phyloP scores from a whole-genome alignment of 495 filamentous ascomycete genomes.

The Peziza echinospora region DNA sequence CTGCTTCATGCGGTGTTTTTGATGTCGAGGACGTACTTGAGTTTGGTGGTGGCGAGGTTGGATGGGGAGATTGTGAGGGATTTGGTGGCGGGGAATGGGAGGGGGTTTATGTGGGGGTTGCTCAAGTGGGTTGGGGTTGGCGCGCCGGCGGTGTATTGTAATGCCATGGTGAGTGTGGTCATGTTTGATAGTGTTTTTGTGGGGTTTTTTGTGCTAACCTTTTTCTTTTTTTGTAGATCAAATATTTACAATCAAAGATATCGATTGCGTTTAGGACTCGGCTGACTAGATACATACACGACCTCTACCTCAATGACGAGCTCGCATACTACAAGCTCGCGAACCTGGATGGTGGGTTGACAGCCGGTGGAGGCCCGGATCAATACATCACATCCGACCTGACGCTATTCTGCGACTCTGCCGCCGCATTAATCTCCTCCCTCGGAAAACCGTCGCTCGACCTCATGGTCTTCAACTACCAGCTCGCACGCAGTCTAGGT shows the following conservation, averaged over 20 bases:
- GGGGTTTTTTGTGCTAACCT: too few species aligned
- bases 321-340: slow-evolving; percentile 90
- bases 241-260: slow-evolving; percentile 92
- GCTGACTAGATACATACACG: slow-evolving; percentile 90
- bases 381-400: slow-evolving; percentile 97
- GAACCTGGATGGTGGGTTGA: slow-evolving; percentile 77
- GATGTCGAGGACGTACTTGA: slow-evolving; percentile 80
- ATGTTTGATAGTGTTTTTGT: too few species aligned
- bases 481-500: slow-evolving; percentile 78
- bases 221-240: slow-evolving; percentile 57
- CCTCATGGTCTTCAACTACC: slow-evolving; percentile 90
- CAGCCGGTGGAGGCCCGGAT: slow-evolving; percentile 56
- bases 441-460: slow-evolving; percentile 93
- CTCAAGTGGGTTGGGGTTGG: slow-evolving; percentile 59
- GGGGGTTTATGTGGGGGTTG: slow-evolving; percentile 69
- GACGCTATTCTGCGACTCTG: slow-evolving; percentile 77
- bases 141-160: slow-evolving; percentile 22
- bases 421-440: slow-evolving; percentile 84
- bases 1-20: slow-evolving; percentile 74
- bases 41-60: slow-evolving; percentile 71
- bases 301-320: slow-evolving; percentile 83
- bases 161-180: slow-evolving; percentile 20
- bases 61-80: slow-evolving; percentile 95
- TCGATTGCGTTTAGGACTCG: slow-evolving; percentile 96
- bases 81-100: slow-evolving; percentile 82